phyloP scores from a whole-genome alignment of 1,139 yeast species.

The Debaryomyces sp. region DNA sequence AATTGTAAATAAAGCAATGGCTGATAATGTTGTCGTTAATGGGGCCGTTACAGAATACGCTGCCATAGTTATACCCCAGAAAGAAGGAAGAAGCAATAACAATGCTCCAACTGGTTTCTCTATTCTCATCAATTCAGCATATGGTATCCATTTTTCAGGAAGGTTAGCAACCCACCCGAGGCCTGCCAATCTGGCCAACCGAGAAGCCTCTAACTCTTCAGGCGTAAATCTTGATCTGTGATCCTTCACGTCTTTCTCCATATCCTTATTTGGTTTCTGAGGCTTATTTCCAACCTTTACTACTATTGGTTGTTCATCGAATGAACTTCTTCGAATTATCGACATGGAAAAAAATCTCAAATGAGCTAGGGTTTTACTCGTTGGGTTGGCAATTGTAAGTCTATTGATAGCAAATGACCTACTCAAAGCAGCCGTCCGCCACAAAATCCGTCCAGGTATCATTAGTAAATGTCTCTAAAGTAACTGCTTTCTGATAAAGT shows the following conservation, averaged over 20 bases:
- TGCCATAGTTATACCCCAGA: conserved; percentile 87
- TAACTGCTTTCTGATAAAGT: background rate
- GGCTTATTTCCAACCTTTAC: background rate
- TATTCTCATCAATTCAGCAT: conserved; percentile 85
- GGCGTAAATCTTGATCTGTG: conserved; percentile 38
- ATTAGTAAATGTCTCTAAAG: background rate
- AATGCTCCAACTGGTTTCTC: conserved; percentile 96
- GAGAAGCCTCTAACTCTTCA: conserved; percentile 60
- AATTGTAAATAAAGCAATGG: conserved; percentile 67
- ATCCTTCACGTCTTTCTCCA: background rate
- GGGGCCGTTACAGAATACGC: conserved; percentile 76
- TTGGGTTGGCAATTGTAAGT: background rate
- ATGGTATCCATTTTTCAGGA: conserved; percentile 79
- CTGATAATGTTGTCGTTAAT: conserved; percentile 56
- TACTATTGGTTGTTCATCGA: conserved; percentile 2
- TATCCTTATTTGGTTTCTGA: background rate
- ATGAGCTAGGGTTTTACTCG: background rate
- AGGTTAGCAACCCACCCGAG: conserved; percentile 64
- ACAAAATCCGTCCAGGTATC: background rate
- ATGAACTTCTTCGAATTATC: background rate
- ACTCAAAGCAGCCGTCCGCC: background rate
- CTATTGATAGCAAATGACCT: background rate
- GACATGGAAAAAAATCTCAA: conserved; percentile 3
- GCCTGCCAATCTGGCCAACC: conserved; percentile 56
- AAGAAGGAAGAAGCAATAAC: conserved; percentile 74